Evolutionary conservation across 306 rosid genomes (phyloP).

Genomic region (Trifolium repens): DNA sequence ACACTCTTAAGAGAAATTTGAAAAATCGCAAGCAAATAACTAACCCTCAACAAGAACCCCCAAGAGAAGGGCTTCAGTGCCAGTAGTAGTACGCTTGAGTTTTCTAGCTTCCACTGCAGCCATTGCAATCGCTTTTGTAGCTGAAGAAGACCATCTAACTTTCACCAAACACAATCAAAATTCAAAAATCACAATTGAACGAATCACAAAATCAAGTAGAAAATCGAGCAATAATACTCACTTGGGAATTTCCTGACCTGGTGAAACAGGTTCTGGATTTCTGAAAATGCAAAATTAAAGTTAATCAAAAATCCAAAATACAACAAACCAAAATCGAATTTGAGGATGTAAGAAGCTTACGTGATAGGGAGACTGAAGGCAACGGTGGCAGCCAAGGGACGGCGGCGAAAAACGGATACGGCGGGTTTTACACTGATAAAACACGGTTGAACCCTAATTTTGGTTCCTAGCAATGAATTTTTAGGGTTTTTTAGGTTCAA

Average conservation of each 20-base stretch:
- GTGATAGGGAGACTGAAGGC: slow-evolving; percentile 72
- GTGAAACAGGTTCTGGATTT: slow-evolving; percentile 56
- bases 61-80: slow-evolving; percentile 78
- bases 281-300: slow-evolving; percentile 58
- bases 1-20: not conserved
- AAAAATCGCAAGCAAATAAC: slow-evolving; percentile 3
- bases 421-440: slow-evolving; percentile 42
- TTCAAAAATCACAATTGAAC: slow-evolving; percentile 7
- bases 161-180: slow-evolving; percentile 39
- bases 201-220: not conserved
- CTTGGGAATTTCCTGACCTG: slow-evolving; percentile 58
- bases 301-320: slow-evolving; percentile 47
- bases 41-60: slow-evolving; percentile 78
- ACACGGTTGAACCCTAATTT: slow-evolving; percentile 41
- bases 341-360: slow-evolving; percentile 47
- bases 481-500: slow-evolving; percentile 28
- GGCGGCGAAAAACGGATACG: slow-evolving; percentile 43
- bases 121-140: slow-evolving; percentile 80
- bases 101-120: slow-evolving; percentile 74
- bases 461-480: slow-evolving; percentile 57
- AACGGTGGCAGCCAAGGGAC: slow-evolving; percentile 49
- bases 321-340: slow-evolving; percentile 10
- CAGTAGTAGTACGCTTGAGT: slow-evolving; percentile 62
- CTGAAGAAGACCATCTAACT: slow-evolving; percentile 78
- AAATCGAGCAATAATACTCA: slow-evolving; percentile 41